Evolutionary conservation across 352 stramenopile species (phyloP).

Genomic region (Pythium rishiriense): DNA sequence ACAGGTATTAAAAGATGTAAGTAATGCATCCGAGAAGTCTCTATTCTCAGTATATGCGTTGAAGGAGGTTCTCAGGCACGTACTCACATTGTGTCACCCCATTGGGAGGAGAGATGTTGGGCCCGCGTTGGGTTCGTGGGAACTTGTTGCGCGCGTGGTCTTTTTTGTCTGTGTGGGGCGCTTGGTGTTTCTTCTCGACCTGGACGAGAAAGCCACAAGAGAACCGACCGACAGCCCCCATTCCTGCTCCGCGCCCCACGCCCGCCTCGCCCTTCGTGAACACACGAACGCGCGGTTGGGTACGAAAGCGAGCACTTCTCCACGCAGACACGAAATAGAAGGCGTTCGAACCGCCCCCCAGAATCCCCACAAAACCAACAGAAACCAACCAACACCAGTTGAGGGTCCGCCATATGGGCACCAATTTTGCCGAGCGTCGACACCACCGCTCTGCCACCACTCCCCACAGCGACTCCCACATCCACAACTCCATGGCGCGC

Average conservation of each 20-base stretch:
- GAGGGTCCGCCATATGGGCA: background rate
- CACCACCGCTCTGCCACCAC: background rate
- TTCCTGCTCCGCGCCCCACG: too few relatives aligned
- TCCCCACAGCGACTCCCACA: conserved; percentile 1
- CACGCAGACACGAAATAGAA: background rate
- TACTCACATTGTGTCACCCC: conserved; percentile 1
- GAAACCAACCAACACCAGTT: background rate
- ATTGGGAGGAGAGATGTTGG: background rate
- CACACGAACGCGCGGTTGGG: background rate
- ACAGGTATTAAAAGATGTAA: background rate
- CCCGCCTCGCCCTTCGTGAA: too few relatives aligned
- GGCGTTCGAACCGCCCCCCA: too few relatives aligned
- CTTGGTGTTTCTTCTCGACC: background rate
- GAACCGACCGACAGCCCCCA: background rate
- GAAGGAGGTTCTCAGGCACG: background rate
- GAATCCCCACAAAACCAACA: conserved; percentile 6
- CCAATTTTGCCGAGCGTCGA: background rate
- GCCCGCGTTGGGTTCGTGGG: background rate
- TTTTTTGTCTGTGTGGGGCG: background rate
- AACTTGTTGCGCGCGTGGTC: background rate
- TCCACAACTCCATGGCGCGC: conserved; percentile 7
- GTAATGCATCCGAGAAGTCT: background rate
- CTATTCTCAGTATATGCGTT: background rate
- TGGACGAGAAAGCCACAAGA: background rate
- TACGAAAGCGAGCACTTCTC: background rate